A percentile compares a stretch with the other conserved stretches of the same genome.
Conservation (phyloP, 495 filamentous ascomycete species). For the Hypomontagnella submonticulosa region DNA sequence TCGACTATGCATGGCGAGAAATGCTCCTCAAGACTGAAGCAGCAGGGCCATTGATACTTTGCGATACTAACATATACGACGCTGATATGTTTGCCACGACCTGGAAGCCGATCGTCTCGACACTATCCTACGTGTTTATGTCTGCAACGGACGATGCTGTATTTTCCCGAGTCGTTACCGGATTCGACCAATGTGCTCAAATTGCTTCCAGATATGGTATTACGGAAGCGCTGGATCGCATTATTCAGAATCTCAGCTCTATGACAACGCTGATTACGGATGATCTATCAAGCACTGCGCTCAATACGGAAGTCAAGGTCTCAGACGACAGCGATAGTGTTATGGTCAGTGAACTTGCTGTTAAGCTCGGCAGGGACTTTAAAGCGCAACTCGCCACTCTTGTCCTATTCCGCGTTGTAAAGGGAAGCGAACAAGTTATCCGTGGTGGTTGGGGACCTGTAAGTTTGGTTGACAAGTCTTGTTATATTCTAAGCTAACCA, state of each 20-base stretch:
- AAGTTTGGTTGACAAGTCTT: conserved; percentile 49
- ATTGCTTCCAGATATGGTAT: conserved; percentile 89
- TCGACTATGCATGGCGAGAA: conserved; percentile 97
- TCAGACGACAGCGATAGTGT: conserved; percentile 91
- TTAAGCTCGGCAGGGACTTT: conserved; percentile 95
- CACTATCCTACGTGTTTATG: conserved; percentile 98
- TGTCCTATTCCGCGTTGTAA: conserved; percentile 90
- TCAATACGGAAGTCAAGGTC: conserved; percentile 97
- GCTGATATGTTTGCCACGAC: conserved; percentile 97
- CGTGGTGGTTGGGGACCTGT: conserved; percentile 85
- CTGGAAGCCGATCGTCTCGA: conserved; percentile 94
- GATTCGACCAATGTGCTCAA: conserved; percentile 94
- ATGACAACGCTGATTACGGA: conserved; percentile 88
- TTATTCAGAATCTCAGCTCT: conserved; percentile 85
- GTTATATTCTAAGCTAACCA: conserved; percentile 39
- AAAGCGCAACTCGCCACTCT: conserved; percentile 93
- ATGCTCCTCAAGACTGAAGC: conserved; percentile 85
- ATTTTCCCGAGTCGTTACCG: conserved; percentile 89
- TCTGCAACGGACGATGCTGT: conserved; percentile 98
- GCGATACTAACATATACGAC: conserved; percentile 94
- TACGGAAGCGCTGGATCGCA: conserved; percentile 88
- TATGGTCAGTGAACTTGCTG: conserved; percentile 98
- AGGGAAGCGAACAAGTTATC: conserved; percentile 81
- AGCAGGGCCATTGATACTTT: conserved; percentile 76
- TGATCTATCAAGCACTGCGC: conserved; percentile 77